phyloP scores from a whole-genome alignment of 768 basidiomycete species.

The Royoungia palumana region DNA sequence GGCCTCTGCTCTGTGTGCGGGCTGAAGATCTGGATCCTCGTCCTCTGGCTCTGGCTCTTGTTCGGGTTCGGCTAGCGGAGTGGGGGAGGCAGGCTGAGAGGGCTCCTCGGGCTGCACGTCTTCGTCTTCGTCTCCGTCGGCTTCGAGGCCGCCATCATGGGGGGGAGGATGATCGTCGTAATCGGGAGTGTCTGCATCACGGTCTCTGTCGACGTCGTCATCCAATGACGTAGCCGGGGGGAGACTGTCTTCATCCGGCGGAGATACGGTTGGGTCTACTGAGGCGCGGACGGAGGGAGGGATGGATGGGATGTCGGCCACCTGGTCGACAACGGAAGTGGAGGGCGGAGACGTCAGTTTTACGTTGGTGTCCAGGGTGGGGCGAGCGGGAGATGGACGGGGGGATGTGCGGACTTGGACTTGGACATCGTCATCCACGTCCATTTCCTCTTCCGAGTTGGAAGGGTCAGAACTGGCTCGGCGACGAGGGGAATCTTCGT shows the following conservation, averaged over 20 bases:
- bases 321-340: slow-evolving; percentile 18
- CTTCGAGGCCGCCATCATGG: slow-evolving; percentile 16
- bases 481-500: slow-evolving; percentile 2
- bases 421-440: slow-evolving; percentile 31
- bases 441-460: slow-evolving; percentile 22
- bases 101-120: slow-evolving; percentile 27
- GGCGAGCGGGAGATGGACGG: slow-evolving; percentile 22
- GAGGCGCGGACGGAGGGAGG: slow-evolving; percentile 21
- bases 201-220: slow-evolving; percentile 27
- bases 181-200: slow-evolving; percentile 17
- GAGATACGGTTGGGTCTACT: slow-evolving; percentile 18
- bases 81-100: slow-evolving; percentile 24
- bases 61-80: slow-evolving; percentile 24
- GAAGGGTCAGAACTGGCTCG: background rate
- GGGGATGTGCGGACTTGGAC: slow-evolving; percentile 15
- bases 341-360: slow-evolving; percentile 6
- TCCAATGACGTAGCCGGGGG: slow-evolving; percentile 20
- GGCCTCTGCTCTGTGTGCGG: slow-evolving; percentile 81
- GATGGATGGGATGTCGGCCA: slow-evolving; percentile 16
- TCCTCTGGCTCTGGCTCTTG: slow-evolving; percentile 30
- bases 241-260: slow-evolving; percentile 12
- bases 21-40: slow-evolving; percentile 70
- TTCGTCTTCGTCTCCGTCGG: slow-evolving; percentile 35
- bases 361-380: slow-evolving; percentile 15
- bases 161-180: slow-evolving; percentile 22